Percentiles rank a stretch among this genome's conserved stretches.
phyloP scores from a whole-genome alignment of 164 flowering plant species.

The Platanus orientalis region DNA sequence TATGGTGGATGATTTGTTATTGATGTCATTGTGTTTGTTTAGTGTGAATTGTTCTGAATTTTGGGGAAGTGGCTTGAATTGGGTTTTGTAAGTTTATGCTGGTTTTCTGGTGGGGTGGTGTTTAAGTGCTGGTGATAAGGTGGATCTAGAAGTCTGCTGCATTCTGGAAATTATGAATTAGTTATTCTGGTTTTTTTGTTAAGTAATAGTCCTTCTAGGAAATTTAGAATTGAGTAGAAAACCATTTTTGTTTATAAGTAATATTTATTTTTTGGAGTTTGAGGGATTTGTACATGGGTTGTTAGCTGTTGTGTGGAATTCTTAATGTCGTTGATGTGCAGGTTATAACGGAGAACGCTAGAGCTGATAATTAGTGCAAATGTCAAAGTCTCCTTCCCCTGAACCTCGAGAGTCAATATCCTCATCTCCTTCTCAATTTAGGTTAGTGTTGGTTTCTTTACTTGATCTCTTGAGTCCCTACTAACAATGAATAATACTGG shows the following conservation, averaged over 20 bases:
- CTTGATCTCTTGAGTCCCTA: not conserved
- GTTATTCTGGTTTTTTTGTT: not conserved
- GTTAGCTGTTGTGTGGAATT: not conserved
- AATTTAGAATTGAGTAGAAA: not conserved
- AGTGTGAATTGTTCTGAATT: not conserved
- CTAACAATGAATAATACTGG: not conserved
- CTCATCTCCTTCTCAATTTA: slow-evolving; percentile 26
- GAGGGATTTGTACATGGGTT: not conserved
- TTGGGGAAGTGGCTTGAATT: not conserved
- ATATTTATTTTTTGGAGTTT: not conserved
- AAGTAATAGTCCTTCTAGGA: not conserved
- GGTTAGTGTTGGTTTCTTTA: slow-evolving; percentile 6
- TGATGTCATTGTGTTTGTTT: not conserved
- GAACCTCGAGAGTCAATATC: slow-evolving; percentile 21
- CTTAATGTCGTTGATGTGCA: slow-evolving; percentile 11
- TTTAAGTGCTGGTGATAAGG: not conserved
- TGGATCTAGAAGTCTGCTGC: slow-evolving; percentile 1
- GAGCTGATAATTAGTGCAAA: slow-evolving; percentile 27
- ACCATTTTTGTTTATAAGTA: not conserved
- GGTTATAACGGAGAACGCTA: slow-evolving; percentile 20
- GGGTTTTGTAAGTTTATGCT: not conserved
- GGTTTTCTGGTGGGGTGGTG: not conserved
- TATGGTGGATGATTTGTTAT: not conserved
- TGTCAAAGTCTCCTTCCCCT: slow-evolving; percentile 55
- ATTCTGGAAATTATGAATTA: too few species aligned